Conservation (phyloP, 768 basidiomycete genomes). For the Coprinopsis marcescibilis region DNA sequence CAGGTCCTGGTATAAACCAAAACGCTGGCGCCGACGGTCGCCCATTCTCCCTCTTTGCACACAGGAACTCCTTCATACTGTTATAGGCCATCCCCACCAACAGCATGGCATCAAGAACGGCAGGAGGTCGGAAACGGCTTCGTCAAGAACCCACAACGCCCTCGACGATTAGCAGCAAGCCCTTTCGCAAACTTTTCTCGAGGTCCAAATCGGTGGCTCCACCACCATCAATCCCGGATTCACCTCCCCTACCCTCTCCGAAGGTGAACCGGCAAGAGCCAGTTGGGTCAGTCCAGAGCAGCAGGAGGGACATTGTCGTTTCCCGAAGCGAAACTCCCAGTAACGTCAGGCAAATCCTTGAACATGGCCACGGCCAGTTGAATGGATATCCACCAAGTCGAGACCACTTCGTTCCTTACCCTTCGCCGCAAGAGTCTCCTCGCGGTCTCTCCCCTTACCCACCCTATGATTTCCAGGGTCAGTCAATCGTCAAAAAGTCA, state of each 20-base stretch:
- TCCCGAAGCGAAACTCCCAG: constrained; percentile 5
- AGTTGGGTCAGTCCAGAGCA: no score
- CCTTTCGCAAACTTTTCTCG: constrained; percentile 9
- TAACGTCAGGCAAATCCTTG: neutral
- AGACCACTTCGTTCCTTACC: neutral
- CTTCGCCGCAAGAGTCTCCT: constrained; percentile 4
- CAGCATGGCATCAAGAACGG: constrained; percentile 25
- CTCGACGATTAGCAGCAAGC: constrained; percentile 8
- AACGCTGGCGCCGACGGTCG: neutral
- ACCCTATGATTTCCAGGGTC: neutral
- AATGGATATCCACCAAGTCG: neutral
- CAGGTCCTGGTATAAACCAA: no score
- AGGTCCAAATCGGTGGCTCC: constrained; percentile 9
- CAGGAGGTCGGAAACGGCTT: constrained; percentile 22
- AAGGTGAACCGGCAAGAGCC: no score
- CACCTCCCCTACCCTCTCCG: neutral
- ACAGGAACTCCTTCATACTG: neutral
- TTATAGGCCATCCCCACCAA: neutral
- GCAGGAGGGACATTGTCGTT: neutral
- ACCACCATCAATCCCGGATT: neutral
- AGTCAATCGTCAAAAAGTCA: neutral
- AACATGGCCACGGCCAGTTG: neutral
- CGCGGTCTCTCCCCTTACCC: neutral
- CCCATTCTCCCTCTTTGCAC: neutral
- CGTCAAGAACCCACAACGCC: constrained; percentile 3